Evolutionary conservation across 371 early-diverging fungal species (phyloP).

Genomic region (Sporodiniella umbellata): DNA sequence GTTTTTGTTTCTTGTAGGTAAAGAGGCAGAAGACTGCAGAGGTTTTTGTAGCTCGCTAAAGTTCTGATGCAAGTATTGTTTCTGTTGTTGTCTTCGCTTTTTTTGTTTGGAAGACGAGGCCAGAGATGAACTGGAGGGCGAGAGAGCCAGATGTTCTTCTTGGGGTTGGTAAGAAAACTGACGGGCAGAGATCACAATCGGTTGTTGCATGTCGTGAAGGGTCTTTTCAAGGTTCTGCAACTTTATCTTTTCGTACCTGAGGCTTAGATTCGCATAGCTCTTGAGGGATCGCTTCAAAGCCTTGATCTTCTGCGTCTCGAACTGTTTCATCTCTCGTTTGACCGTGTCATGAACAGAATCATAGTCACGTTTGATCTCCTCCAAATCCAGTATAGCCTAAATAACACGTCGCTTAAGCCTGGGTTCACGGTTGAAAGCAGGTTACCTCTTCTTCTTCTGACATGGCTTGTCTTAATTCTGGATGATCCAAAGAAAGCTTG

Average conservation of each 20-base stretch:
- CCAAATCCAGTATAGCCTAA: constrained; percentile 40
- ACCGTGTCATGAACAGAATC: constrained; percentile 46
- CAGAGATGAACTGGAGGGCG: constrained; percentile 2
- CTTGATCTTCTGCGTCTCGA: constrained; percentile 48
- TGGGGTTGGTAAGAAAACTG: constrained; percentile 12
- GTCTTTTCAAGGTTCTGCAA: constrained; percentile 49
- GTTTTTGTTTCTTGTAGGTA: constrained; percentile 33
- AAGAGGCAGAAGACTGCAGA: constrained; percentile 41
- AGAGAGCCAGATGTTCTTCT: background rate
- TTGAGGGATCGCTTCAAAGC: constrained; percentile 45
- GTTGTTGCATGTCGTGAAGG: constrained; percentile 38
- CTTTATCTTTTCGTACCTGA: constrained; percentile 50
- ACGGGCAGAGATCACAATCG: constrained; percentile 10
- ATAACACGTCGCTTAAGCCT: too few relatives aligned
- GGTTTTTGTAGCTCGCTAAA: constrained; percentile 18
- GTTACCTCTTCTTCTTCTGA: constrained; percentile 48
- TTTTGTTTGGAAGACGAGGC: constrained; percentile 3
- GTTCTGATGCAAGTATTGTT: constrained; percentile 12
- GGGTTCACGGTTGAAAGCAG: too few relatives aligned
- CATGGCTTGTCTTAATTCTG: constrained; percentile 41
- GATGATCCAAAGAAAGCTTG: constrained; percentile 40
- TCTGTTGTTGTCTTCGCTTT: constrained; percentile 23
- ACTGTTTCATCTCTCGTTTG: constrained; percentile 48
- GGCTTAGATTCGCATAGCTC: constrained; percentile 44
- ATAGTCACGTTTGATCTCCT: constrained; percentile 33